Evolutionary conservation across 306 rosid species (phyloP), one percentile per base, ranked within the genome.

Genomic region (Urtica urens): DNA sequence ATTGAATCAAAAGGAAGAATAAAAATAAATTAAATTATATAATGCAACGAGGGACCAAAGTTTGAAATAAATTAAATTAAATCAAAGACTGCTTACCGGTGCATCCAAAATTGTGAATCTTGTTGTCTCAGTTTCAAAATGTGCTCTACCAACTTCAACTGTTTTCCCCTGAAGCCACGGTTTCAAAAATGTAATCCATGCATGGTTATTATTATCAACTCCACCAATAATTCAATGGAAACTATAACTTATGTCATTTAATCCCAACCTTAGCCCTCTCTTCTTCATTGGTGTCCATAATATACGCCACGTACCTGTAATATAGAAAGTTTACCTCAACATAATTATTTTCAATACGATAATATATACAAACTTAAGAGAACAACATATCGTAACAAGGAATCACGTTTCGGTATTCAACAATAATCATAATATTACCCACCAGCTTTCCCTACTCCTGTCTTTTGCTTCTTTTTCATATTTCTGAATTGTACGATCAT

Each of bases 361-460:
- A n/a, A n/a, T n/a, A n/a, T n/a, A n/a, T n/a, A n/a, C n/a, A n/a
- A n/a, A n/a, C n/a, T n/a, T n/a, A n/a, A n/a, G n/a, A n/a, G n/a
- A n/a, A n/a, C n/a, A n/a, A n/a, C n/a, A n/a, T n/a, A n/a, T n/a
- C n/a, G n/a, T n/a, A n/a, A n/a, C n/a, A n/a, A n/a, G n/a, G n/a
- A n/a, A n/a, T n/a, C n/a, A n/a, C n/a, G n/a, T n/a, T n/a, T n/a
- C n/a, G n/a, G n/a, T n/a, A n/a, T n/a, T n/a, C 30, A 58, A 23
- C 11, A 21, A 22, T 28, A 29, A 39, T 48, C 46, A 48, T n/a
- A n/a, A n/a, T n/a, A n/a, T n/a, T n/a, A 41, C 94, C 73, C 58
- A 92, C 99, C 99, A 92, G 74, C 99, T 92, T 70, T 92, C 99
- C 69, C 99, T 78, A 70, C 96, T 92, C 70, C 85, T 92, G 21